Evolutionary conservation across 2,329 filamentous ascomycete genomes (phyloP).

Genomic region (Colletotrichum noveboracense): DNA sequence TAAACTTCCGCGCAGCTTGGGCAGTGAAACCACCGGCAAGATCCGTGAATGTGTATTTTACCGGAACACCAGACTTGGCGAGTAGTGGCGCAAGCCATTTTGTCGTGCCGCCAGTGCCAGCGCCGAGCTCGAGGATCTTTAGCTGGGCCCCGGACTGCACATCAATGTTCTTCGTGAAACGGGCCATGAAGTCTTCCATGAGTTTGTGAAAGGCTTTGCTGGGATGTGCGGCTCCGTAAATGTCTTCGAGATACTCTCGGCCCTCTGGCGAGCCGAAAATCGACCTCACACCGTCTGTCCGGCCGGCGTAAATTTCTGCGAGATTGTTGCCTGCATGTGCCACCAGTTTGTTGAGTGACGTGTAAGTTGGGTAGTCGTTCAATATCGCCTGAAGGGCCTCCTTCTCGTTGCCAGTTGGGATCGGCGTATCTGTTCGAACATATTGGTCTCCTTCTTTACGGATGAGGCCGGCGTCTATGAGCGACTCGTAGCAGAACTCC

Average conservation of each 20-base stretch:
- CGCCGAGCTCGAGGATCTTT: neutral
- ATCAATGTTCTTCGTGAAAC: neutral
- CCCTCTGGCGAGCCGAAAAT: slow-evolving; percentile 1
- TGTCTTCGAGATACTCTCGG: slow-evolving; percentile 7
- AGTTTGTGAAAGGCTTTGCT: slow-evolving; percentile 10
- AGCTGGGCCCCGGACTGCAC: neutral
- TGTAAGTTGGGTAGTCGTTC: neutral
- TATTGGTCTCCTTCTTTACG: neutral
- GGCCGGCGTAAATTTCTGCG: neutral
- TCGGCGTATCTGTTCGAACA: neutral
- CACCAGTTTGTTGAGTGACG: neutral
- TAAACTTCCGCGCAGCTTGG: slow-evolving; percentile 26
- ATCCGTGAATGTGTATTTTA: slow-evolving; percentile 47
- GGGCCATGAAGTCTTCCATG: neutral
- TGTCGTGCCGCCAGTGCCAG: neutral
- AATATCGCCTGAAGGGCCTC: neutral
- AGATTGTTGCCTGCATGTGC: neutral
- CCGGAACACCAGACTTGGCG: slow-evolving; percentile 26
- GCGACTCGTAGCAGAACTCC: neutral
- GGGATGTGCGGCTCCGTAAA: slow-evolving; percentile 1
- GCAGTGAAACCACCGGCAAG: slow-evolving; percentile 36
- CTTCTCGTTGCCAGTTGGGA: neutral
- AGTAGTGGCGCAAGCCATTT: slow-evolving; percentile 28
- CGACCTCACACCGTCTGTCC: neutral
- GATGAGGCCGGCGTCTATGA: neutral